Conservation (phyloP, 2,329 filamentous ascomycete genomes). For the Fusarium longipes region DNA sequence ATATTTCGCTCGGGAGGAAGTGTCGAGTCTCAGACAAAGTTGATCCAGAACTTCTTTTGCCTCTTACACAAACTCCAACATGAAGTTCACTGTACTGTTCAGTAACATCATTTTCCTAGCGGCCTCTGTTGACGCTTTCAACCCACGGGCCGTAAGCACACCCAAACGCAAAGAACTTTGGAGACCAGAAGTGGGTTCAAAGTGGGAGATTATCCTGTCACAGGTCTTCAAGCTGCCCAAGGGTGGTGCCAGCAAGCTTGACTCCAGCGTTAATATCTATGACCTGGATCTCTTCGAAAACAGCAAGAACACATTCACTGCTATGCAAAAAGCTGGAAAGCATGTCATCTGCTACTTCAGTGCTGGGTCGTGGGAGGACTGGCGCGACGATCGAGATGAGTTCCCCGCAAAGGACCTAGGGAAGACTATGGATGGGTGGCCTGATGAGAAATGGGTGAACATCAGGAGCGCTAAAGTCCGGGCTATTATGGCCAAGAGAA, state of each 20-base stretch:
- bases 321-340: slow-evolving; percentile 66
- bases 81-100: background rate
- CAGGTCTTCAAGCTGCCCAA: slow-evolving; percentile 53
- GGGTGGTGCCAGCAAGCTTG: slow-evolving; percentile 43
- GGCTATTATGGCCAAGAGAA: slow-evolving; percentile 70
- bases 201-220: slow-evolving; percentile 71
- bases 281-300: slow-evolving; percentile 67
- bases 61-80: background rate
- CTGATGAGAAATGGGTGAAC: slow-evolving; percentile 73
- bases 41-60: fast-evolving
- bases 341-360: slow-evolving; percentile 81
- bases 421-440: slow-evolving; percentile 69
- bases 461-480: slow-evolving; percentile 66
- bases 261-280: slow-evolving; percentile 61
- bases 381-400: slow-evolving; percentile 65
- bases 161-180: slow-evolving; percentile 49
- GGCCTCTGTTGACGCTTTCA: fast-evolving
- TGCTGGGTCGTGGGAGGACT: slow-evolving; percentile 74
- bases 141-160: background rate
- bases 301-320: slow-evolving; percentile 54
- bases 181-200: slow-evolving; percentile 61
- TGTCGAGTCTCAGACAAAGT: too few relatives aligned
- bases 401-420: slow-evolving; percentile 70
- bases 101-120: background rate
- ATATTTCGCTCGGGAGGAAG: too few relatives aligned